Evolutionary conservation across 345 rosid genomes (phyloP).

Genomic region (Linum tenue): DNA sequence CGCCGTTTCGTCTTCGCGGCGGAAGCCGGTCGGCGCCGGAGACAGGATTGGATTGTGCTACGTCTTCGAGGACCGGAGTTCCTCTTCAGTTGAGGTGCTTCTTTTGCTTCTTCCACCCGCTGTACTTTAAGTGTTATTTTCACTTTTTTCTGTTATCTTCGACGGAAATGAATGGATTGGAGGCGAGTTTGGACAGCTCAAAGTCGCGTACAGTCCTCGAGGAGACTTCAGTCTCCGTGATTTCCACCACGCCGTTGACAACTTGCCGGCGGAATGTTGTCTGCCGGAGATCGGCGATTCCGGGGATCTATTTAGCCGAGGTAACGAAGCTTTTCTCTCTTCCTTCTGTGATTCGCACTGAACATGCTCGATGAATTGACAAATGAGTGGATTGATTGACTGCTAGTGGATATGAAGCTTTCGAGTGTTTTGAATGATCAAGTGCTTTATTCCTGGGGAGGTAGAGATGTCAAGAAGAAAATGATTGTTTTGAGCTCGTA

Average conservation of each 20-base stretch:
- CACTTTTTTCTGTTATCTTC: neutral
- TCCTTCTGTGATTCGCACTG: neutral
- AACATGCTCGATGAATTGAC: neutral
- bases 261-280: constrained; percentile 52
- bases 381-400: constrained; percentile 8
- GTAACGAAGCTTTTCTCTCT: constrained; percentile 19
- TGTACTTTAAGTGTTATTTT: constrained; percentile 4
- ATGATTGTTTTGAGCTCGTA: constrained; percentile 56
- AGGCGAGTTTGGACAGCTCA: constrained; percentile 32
- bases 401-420: constrained; percentile 41
- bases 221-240: constrained; percentile 59
- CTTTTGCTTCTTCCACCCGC: constrained; percentile 2
- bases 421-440: constrained; percentile 53
- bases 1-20: constrained; percentile 34
- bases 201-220: constrained; percentile 51
- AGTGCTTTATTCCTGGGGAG: constrained; percentile 65
- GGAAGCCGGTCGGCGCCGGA: constrained; percentile 29
- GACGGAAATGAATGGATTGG: neutral
- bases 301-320: constrained; percentile 31
- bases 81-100: constrained; percentile 50
- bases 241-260: constrained; percentile 73
- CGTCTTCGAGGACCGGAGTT: constrained; percentile 33
- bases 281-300: constrained; percentile 46
- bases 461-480: constrained; percentile 56
- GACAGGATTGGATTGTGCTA: constrained; percentile 69